Conservation (phyloP, 345 rosid genomes). For the Boechera divaricarpa region DNA sequence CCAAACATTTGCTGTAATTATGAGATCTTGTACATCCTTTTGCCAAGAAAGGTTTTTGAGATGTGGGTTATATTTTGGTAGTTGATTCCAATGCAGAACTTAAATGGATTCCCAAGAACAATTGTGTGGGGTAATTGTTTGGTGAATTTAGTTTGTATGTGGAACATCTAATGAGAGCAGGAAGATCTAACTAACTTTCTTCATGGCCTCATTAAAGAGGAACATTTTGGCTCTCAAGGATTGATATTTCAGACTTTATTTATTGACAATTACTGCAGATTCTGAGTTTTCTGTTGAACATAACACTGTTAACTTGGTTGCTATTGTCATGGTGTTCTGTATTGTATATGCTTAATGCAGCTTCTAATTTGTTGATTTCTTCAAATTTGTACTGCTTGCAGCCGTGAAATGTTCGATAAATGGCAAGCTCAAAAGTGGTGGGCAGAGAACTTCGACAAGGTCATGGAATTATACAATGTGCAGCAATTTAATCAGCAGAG, state of each 20-base stretch:
- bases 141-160: constrained; percentile 24
- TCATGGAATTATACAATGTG: constrained; percentile 95
- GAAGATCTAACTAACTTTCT: constrained; percentile 7
- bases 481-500: constrained; percentile 71
- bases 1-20: constrained; percentile 21
- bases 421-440: constrained; percentile 99
- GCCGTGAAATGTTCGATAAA: constrained; percentile 95
- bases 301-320: neutral
- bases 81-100: constrained; percentile 33
- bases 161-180: constrained; percentile 2
- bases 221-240: constrained; percentile 5
- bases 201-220: constrained; percentile 20
- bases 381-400: constrained; percentile 44
- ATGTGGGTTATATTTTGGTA: constrained; percentile 35
- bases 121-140: constrained; percentile 35
- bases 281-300: constrained; percentile 4
- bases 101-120: constrained; percentile 35
- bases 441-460: constrained; percentile 88
- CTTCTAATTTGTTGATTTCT: constrained; percentile 1
- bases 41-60: constrained; percentile 42
- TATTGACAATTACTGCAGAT: neutral
- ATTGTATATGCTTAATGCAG: constrained; percentile 12
- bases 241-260: neutral
- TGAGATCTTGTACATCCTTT: constrained; percentile 37
- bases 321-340: neutral